Evolutionary conservation across 208 protist species (phyloP).

Genomic region (Kentomonas sorsogonicus): DNA sequence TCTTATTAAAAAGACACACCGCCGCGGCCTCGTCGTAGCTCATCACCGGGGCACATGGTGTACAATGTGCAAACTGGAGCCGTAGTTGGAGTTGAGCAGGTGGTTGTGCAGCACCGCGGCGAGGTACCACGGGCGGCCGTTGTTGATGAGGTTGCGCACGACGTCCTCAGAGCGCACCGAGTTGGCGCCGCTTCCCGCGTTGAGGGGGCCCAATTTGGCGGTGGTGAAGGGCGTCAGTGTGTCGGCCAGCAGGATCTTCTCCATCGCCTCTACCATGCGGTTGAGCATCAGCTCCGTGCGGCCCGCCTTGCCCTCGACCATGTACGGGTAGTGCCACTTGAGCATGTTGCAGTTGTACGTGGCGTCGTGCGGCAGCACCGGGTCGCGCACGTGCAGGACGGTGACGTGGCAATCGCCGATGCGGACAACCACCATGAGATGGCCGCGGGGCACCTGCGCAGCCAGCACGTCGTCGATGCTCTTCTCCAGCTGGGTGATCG

Average conservation of each 20-base stretch:
- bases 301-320: constrained; percentile 56
- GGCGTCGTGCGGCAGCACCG: constrained; percentile 61
- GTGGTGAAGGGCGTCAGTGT: constrained; percentile 70
- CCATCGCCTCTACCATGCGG: constrained; percentile 73
- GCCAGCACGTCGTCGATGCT: constrained; percentile 57
- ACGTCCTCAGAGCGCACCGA: constrained; percentile 57
- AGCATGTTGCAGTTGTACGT: constrained; percentile 80
- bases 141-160: constrained; percentile 51
- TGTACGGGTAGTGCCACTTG: constrained; percentile 83
- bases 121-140: constrained; percentile 70
- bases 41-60: constrained; percentile 48
- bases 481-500: constrained; percentile 67
- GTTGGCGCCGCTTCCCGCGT: constrained; percentile 21
- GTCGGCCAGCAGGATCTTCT: constrained; percentile 63
- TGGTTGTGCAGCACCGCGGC: constrained; percentile 64
- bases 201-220: constrained; percentile 56
- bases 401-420: constrained; percentile 82
- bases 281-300: constrained; percentile 69
- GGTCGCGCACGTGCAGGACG: constrained; percentile 67
- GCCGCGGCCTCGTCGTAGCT: constrained; percentile 67
- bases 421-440: constrained; percentile 80
- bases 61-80: constrained; percentile 70
- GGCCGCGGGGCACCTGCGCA: constrained; percentile 43
- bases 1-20: constrained; percentile 60
- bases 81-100: constrained; percentile 75